Conservation (phyloP, 2,329 filamentous ascomycete genomes). For the Ophiostoma pallidulum region DNA sequence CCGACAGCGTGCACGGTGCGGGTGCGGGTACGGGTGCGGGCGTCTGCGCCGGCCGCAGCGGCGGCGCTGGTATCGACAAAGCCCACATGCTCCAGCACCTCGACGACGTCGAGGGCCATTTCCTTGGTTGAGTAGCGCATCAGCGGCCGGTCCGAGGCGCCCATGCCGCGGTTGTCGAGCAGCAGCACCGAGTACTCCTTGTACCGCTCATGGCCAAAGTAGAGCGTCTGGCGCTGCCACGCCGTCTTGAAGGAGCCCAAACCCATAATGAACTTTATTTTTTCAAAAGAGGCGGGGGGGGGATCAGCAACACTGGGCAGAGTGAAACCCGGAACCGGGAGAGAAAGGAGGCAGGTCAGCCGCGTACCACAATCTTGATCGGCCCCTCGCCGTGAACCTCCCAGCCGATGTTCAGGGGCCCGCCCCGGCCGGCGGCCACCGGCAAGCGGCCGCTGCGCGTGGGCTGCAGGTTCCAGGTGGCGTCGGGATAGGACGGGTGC, state of each 20-base stretch:
- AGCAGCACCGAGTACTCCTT: constrained; percentile 64
- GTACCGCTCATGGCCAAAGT: constrained; percentile 65
- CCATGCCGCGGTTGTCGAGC: constrained; percentile 79
- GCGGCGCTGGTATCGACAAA: constrained; percentile 27
- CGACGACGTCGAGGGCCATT: constrained; percentile 72
- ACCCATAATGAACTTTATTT: constrained; percentile 64
- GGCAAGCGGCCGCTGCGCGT: constrained; percentile 49
- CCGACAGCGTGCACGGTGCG: constrained; percentile 57
- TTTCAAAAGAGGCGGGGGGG: neutral
- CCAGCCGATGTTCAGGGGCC: constrained; percentile 67
- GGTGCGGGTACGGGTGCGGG: too few species aligned
- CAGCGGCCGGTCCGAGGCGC: constrained; percentile 66
- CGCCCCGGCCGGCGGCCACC: constrained; percentile 62
- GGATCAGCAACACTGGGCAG: too few species aligned
- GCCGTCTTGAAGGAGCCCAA: constrained; percentile 57
- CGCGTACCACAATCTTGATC: constrained; percentile 61
- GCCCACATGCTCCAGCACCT: constrained; percentile 58
- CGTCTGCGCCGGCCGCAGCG: too few species aligned
- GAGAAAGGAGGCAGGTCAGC: constrained; percentile 6
- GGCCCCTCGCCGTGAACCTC: constrained; percentile 71
- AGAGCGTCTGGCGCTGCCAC: constrained; percentile 76
- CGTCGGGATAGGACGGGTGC: constrained; percentile 58
- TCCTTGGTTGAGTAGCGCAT: constrained; percentile 71
- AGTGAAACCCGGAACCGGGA: neutral
- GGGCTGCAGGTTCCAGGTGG: constrained; percentile 61